Conservation (phyloP, 352 stramenopile species). For the Pythium apleroticum region DNA sequence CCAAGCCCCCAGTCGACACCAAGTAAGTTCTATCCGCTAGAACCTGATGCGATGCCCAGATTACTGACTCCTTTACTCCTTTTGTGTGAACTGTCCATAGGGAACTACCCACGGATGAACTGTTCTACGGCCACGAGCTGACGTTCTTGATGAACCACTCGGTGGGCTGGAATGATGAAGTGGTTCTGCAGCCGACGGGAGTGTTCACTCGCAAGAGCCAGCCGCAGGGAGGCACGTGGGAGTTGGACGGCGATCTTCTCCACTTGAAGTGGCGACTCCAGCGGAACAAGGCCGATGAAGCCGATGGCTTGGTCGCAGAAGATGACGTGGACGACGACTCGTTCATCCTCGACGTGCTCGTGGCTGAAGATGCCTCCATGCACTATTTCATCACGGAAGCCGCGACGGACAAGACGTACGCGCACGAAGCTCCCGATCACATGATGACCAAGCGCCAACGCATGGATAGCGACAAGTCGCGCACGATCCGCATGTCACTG, state of each 20-base stretch:
- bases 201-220: slow-evolving; percentile 72
- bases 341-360: slow-evolving; percentile 74
- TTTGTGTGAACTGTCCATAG: too few species aligned
- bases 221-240: slow-evolving; percentile 66
- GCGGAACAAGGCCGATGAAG: slow-evolving; percentile 30
- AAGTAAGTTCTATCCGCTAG: slow-evolving; percentile 33
- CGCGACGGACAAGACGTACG: slow-evolving; percentile 63
- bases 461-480: slow-evolving; percentile 33
- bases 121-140: slow-evolving; percentile 79
- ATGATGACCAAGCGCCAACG: slow-evolving; percentile 48
- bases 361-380: slow-evolving; percentile 70
- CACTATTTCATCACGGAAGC: slow-evolving; percentile 77
- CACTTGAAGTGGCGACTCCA: slow-evolving; percentile 74
- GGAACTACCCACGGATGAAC: slow-evolving; percentile 49
- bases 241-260: slow-evolving; percentile 75
- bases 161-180: slow-evolving; percentile 72
- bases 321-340: slow-evolving; percentile 48
- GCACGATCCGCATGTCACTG: slow-evolving; percentile 62
- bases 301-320: slow-evolving; percentile 21
- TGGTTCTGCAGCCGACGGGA: slow-evolving; percentile 57
- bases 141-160: slow-evolving; percentile 82
- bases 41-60: background rate
- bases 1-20: slow-evolving; percentile 57
- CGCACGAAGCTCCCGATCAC: slow-evolving; percentile 60
- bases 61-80: background rate